These are phyloP conservation scores for Geotrichum carabidarum DNA, from an alignment of 1,139 yeast species.

Conservation along the genomic window DNA sequence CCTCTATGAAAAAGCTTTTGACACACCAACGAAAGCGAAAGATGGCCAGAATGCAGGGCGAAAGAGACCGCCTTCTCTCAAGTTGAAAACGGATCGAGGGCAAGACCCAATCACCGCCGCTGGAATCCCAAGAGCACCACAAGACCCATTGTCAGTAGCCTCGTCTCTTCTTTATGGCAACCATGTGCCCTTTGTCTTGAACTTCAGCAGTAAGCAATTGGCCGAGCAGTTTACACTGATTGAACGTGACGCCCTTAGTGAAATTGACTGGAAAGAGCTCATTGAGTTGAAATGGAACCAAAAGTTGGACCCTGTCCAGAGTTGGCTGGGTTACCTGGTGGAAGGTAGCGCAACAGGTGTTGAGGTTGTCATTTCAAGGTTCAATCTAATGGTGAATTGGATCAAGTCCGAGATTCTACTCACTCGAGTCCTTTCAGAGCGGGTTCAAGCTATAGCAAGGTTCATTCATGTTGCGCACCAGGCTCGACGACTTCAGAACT, in stretches of 20 bases:
- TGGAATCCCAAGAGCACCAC: constrained; percentile 5
- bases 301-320: constrained; percentile 61
- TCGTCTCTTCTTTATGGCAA: constrained; percentile 25
- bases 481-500: constrained; percentile 62
- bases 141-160: constrained; percentile 16
- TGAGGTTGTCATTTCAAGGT: constrained; percentile 78
- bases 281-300: constrained; percentile 72
- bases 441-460: constrained; percentile 65
- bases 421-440: constrained; percentile 54
- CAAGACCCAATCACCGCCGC: neutral
- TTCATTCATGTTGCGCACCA: constrained; percentile 82
- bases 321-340: constrained; percentile 78
- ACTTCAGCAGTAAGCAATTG: constrained; percentile 58
- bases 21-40: constrained; percentile 13
- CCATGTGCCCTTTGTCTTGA: constrained; percentile 77
- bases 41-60: neutral
- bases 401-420: constrained; percentile 78
- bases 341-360: constrained; percentile 62
- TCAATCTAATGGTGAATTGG: constrained; percentile 86
- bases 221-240: constrained; percentile 81
- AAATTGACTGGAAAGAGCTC: constrained; percentile 88
- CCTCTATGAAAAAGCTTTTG: constrained; percentile 15
- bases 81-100: neutral
- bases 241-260: constrained; percentile 76
- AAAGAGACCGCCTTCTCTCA: neutral